Percentiles rank a stretch among this genome's conserved stretches.
These are phyloP conservation scores for Wickerhamomyces queroliae DNA, from an alignment of 805 yeast species.

Conservation along the genomic window DNA sequence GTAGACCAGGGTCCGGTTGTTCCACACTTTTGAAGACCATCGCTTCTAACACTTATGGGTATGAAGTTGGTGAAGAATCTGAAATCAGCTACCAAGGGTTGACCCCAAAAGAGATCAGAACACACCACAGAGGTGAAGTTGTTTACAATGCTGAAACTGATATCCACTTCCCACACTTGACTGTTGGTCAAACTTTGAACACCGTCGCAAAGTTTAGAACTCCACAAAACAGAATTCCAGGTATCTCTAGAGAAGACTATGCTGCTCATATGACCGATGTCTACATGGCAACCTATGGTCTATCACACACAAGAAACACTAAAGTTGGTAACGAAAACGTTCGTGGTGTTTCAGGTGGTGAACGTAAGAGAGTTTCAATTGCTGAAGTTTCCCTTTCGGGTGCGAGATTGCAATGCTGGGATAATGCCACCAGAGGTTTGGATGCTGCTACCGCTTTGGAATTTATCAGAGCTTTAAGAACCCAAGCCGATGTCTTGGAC, in stretches of 20 bases:
- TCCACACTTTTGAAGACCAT: constrained; percentile 54
- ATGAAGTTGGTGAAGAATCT: constrained; percentile 38
- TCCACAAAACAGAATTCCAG: constrained; percentile 49
- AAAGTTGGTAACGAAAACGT: constrained; percentile 62
- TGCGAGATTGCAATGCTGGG: constrained; percentile 46
- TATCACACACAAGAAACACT: constrained; percentile 52
- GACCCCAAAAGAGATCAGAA: constrained; percentile 36
- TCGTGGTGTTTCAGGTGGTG: constrained; percentile 75
- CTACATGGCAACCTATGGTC: too few relatives aligned
- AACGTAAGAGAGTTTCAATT: constrained; percentile 66
- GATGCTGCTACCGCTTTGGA: constrained; percentile 60
- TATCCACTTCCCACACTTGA: constrained; percentile 54
- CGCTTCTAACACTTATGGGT: constrained; percentile 52
- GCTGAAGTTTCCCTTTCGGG: constrained; percentile 53
- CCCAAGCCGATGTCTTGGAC: constrained; percentile 41
- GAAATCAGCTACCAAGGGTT: constrained; percentile 46
- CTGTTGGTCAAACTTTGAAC: constrained; percentile 54
- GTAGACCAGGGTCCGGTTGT: constrained; percentile 77
- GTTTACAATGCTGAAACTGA: constrained; percentile 61
- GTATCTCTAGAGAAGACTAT: constrained; percentile 41
- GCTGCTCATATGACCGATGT: constrained; percentile 43
- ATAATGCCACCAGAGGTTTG: constrained; percentile 61
- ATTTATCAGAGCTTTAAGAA: constrained; percentile 47
- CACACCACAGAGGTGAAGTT: constrained; percentile 53
- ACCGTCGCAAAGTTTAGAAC: constrained; percentile 51